A percentile compares a stretch with the other conserved stretches of the same genome.
Conservation (phyloP, 805 yeast species). For the Metschnikowia arizonensis region DNA sequence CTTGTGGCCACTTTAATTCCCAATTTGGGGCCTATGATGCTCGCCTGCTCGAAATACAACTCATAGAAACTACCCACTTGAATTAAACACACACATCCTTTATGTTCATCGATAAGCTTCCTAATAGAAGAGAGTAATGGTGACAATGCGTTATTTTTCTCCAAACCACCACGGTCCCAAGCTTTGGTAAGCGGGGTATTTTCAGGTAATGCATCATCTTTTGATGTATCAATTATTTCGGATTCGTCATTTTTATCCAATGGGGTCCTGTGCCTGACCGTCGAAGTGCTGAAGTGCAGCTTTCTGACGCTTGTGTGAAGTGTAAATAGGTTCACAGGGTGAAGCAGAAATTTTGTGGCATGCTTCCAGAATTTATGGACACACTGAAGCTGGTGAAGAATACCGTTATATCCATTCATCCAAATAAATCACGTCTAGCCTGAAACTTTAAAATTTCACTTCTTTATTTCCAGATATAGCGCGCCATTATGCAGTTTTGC, state of each 20-base stretch:
- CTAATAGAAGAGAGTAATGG: conserved; percentile 35
- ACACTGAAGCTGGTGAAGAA: background rate
- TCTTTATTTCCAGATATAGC: conserved; percentile 1
- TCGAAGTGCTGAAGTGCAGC: background rate
- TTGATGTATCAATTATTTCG: background rate
- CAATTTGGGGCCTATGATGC: conserved; percentile 60
- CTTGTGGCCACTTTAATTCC: conserved; percentile 68
- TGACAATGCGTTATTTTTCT: conserved; percentile 26
- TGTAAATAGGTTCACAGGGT: background rate
- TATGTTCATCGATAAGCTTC: conserved; percentile 30
- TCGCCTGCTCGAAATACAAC: conserved; percentile 86
- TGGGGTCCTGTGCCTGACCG: background rate
- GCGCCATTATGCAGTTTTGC: background rate
- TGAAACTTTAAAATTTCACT: background rate
- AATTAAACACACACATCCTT: conserved; percentile 45
- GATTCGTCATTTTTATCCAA: background rate
- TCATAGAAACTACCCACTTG: conserved; percentile 89
- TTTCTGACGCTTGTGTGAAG: background rate
- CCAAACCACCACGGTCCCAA: conserved; percentile 42
- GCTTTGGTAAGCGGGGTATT: background rate
- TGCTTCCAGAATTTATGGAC: background rate
- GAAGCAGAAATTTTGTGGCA: background rate
- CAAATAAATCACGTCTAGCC: background rate
- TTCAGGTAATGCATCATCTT: no score
- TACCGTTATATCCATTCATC: background rate